These are phyloP conservation scores for Populus trichocarpa DNA, from an alignment of 441 rosid genomes.

Conservation along the genomic window DNA sequence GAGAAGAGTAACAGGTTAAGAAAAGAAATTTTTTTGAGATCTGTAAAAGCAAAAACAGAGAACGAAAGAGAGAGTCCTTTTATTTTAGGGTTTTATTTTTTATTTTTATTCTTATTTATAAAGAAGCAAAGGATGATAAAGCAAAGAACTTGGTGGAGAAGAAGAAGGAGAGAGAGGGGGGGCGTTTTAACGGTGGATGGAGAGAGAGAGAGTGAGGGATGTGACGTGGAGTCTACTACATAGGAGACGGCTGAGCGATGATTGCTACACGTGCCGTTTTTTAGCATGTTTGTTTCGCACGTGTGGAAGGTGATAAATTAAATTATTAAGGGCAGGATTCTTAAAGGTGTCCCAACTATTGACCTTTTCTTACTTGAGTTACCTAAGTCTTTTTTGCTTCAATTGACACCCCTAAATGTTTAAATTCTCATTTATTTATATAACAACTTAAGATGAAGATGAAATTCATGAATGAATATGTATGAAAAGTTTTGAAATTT, in stretches of 20 bases:
- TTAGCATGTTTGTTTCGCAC: not conserved
- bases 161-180: conserved; percentile 17
- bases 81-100: conserved; percentile 10
- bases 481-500: too few relatives aligned
- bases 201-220: not conserved
- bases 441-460: not conserved
- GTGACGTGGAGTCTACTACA: conserved; percentile 28
- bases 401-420: not conserved
- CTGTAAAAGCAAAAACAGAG: not conserved
- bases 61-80: conserved; percentile 1
- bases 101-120: not conserved
- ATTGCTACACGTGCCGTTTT: conserved; percentile 16
- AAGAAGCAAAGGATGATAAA: not conserved
- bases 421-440: too few relatives aligned
- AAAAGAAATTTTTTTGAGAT: conserved; percentile 10
- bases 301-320: not conserved
- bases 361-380: not conserved
- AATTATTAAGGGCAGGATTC: not conserved
- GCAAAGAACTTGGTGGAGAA: conserved; percentile 26
- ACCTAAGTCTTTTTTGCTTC: not conserved
- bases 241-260: not conserved
- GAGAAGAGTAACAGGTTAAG: not conserved
- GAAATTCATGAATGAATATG: not conserved
- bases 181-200: not conserved
- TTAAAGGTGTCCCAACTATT: not conserved